Evolutionary conservation across 2,329 filamentous ascomycete genomes (phyloP).

Genomic region (Hypocrella siamensis): DNA sequence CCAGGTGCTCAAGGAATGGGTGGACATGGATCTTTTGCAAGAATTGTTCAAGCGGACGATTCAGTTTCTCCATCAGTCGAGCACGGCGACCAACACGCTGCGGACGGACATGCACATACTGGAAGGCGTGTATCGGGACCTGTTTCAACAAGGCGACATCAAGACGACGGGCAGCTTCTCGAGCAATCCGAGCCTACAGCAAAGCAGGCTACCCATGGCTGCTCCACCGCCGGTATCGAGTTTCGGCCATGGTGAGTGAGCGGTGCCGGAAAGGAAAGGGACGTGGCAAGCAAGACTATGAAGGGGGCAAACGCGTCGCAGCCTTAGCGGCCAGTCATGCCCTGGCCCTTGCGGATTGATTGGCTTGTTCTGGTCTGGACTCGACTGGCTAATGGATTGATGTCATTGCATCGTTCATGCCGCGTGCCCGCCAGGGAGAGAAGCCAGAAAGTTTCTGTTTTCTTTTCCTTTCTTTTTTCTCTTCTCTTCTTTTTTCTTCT

Average conservation of each 20-base stretch:
- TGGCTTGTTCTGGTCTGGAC: no score
- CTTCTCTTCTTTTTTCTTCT: neutral
- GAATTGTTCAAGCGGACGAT: conserved; percentile 60
- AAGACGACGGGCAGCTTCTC: conserved; percentile 26
- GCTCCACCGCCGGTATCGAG: conserved; percentile 4
- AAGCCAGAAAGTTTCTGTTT: neutral
- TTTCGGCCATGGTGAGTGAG: no score
- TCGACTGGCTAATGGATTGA: no score
- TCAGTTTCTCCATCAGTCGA: conserved; percentile 52
- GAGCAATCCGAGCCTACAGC: conserved; percentile 17
- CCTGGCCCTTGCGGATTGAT: no score
- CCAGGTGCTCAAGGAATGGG: conserved; percentile 38
- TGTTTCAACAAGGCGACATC: conserved; percentile 16
- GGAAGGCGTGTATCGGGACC: conserved; percentile 31
- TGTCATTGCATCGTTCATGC: no score
- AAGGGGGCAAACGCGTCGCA: no score
- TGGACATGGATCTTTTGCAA: conserved; percentile 40
- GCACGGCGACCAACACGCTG: conserved; percentile 61
- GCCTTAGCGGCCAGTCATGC: no score
- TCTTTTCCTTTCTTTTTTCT: neutral
- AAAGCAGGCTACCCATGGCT: conserved; percentile 7
- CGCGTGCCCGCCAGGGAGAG: no score
- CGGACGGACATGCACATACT: conserved; percentile 62
- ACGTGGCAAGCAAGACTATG: no score
- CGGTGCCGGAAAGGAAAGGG: no score